A percentile compares a stretch with the other conserved stretches of the same genome.
Evolutionary conservation across 2,329 filamentous ascomycete species (phyloP).

Genomic region (Trichoderma hamatum): DNA sequence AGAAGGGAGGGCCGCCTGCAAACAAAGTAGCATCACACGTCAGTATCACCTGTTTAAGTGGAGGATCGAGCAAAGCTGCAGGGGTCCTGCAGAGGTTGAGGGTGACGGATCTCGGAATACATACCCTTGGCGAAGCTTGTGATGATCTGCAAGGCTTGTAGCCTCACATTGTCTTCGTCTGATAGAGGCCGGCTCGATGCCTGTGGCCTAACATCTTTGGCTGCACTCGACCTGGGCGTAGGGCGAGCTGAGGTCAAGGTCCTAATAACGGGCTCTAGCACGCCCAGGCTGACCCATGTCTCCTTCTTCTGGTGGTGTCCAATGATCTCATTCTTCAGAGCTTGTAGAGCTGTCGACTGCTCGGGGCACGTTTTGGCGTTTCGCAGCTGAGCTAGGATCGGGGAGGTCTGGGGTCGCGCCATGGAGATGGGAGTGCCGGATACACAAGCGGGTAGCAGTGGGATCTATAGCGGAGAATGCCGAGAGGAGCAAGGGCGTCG

Average conservation of each 20-base stretch:
- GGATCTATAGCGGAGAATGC: conserved; percentile 17
- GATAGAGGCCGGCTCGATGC: conserved; percentile 46
- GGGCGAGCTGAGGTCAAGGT: conserved; percentile 46
- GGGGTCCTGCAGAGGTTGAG: neutral
- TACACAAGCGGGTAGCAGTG: neutral
- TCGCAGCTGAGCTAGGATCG: conserved; percentile 60
- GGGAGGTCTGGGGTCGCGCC: conserved; percentile 56
- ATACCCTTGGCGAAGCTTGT: conserved; percentile 83
- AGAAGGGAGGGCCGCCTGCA: conserved; percentile 76
- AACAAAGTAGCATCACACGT: conserved; percentile 19
- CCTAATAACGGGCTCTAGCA: conserved; percentile 61
- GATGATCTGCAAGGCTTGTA: conserved; percentile 84
- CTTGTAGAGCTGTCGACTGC: conserved; percentile 64
- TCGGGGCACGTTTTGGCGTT: conserved; percentile 56
- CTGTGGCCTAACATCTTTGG: conserved; percentile 43
- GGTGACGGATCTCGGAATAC: conserved; percentile 30
- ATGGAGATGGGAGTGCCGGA: conserved; percentile 43
- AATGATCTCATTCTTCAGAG: conserved; percentile 85
- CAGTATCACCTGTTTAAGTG: neutral
- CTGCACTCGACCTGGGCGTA: conserved; percentile 42
- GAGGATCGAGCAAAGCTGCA: neutral
- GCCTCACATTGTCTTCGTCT: conserved; percentile 67
- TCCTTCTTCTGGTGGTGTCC: conserved; percentile 89
- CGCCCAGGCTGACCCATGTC: conserved; percentile 70
- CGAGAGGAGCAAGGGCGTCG: neutral